Evolutionary conservation across 495 filamentous ascomycete genomes (phyloP).

Genomic region (Hypomontagnella monticulosa): DNA sequence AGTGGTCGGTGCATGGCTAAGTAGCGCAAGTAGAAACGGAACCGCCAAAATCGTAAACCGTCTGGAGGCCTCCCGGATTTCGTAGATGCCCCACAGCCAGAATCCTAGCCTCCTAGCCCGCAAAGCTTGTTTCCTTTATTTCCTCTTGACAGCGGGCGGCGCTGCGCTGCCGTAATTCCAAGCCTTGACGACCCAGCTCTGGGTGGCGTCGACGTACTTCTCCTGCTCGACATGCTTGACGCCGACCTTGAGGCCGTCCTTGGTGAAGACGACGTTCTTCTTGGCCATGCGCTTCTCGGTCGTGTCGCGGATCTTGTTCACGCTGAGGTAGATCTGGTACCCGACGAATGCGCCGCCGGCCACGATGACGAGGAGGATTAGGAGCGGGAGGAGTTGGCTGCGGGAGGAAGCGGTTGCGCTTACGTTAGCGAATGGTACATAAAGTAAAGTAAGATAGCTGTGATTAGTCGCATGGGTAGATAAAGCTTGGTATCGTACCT

Average conservation of each 20-base stretch:
- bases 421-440: constrained; percentile 25
- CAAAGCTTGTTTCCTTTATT: neutral
- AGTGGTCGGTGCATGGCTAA: neutral
- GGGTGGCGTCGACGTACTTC: constrained; percentile 82
- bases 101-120: neutral
- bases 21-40: constrained; percentile 12
- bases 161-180: constrained; percentile 70
- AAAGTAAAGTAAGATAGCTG: neutral
- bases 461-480: neutral
- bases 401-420: constrained; percentile 20
- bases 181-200: constrained; percentile 82
- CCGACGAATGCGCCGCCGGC: constrained; percentile 69
- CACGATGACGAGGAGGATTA: constrained; percentile 75
- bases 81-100: constrained; percentile 1
- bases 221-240: constrained; percentile 80
- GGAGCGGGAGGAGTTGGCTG: constrained; percentile 74
- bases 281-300: constrained; percentile 81
- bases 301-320: constrained; percentile 71
- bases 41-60: constrained; percentile 3
- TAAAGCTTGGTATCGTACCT: constrained; percentile 23
- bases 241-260: constrained; percentile 84
- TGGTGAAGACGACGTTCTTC: constrained; percentile 81
- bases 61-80: neutral
- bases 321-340: constrained; percentile 78
- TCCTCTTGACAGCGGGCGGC: constrained; percentile 51